Percentiles rank a stretch among this genome's conserved stretches.
phyloP scores from a whole-genome alignment of 805 yeast species.

The Ogataea ramenticola region DNA sequence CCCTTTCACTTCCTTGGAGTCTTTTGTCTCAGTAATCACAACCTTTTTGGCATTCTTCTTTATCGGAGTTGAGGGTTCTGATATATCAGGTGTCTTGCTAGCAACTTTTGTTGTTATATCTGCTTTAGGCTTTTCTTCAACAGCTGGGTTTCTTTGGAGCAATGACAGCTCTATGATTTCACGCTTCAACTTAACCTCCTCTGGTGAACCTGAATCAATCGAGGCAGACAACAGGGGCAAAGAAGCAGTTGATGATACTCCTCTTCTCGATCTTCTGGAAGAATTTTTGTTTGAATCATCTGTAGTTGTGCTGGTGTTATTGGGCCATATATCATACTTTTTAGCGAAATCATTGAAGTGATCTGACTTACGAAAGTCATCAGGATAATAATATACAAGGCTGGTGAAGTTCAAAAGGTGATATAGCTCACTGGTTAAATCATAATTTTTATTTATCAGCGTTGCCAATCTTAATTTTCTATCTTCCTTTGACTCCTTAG shows the following conservation, averaged over 20 bases:
- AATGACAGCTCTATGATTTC: too few relatives aligned
- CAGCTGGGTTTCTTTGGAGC: too few relatives aligned
- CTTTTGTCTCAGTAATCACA: too few relatives aligned
- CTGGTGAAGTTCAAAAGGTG: constrained; percentile 58
- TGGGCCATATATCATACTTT: neutral
- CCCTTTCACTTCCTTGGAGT: too few relatives aligned
- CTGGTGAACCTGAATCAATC: too few relatives aligned
- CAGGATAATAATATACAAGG: constrained; percentile 55
- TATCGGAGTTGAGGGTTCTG: neutral
- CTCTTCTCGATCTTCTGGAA: neutral
- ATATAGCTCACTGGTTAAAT: constrained; percentile 52
- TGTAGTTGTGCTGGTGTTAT: neutral
- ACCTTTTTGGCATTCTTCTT: neutral
- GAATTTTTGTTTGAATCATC: neutral
- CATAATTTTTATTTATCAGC: constrained; percentile 37
- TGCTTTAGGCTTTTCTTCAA: too few relatives aligned
- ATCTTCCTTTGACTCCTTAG: neutral
- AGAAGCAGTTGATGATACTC: neutral
- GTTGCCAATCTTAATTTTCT: constrained; percentile 32
- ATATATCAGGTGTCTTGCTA: too few relatives aligned
- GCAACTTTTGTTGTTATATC: too few relatives aligned
- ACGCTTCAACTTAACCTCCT: too few relatives aligned
- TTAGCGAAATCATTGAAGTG: neutral
- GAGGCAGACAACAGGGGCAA: neutral
- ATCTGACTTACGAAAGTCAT: constrained; percentile 2